Evolutionary conservation across 2,329 filamentous ascomycete species (phyloP).

Genomic region (Sarocladium kiliense): DNA sequence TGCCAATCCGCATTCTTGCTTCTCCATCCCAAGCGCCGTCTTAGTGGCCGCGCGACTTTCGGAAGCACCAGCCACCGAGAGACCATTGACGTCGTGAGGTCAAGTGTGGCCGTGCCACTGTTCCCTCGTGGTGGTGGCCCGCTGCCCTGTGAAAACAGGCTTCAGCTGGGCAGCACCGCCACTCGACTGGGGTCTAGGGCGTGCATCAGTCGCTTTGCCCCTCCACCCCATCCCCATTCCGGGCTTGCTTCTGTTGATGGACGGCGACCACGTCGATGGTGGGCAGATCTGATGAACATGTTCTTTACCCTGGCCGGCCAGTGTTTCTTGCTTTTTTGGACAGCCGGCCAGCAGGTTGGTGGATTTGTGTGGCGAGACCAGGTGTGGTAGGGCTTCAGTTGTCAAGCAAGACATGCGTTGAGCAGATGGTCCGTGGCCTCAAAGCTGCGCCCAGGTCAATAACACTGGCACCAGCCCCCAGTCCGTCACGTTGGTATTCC

Average conservation of each 20-base stretch:
- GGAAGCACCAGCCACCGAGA: constrained; percentile 9
- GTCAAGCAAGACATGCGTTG: not conserved
- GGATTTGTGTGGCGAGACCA: not conserved
- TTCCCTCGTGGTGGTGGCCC: not conserved
- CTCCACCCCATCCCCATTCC: not conserved
- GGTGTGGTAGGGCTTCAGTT: not conserved
- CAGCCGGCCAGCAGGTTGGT: not conserved
- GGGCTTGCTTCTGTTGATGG: not conserved
- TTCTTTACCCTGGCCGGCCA: not conserved
- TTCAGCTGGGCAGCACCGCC: constrained; percentile 8
- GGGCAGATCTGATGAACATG: not conserved
- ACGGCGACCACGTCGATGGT: constrained; percentile 5
- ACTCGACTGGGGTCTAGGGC: not conserved
- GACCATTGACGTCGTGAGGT: constrained; percentile 8
- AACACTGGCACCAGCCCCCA: not conserved
- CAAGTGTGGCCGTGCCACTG: constrained; percentile 2
- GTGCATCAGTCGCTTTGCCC: not conserved
- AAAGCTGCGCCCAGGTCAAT: constrained; percentile 6
- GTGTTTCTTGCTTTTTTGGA: not conserved
- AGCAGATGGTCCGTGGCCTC: constrained; percentile 4
- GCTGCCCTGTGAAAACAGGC: constrained; percentile 3
- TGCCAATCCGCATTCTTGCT: not conserved
- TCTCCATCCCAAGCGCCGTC: not conserved
- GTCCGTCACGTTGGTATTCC: not conserved
- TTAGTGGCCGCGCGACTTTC: constrained; percentile 5